A percentile compares a stretch with the other conserved stretches of the same genome.
phyloP scores from a whole-genome alignment of 345 rosid species.

The Sisymbrium altissimum region DNA sequence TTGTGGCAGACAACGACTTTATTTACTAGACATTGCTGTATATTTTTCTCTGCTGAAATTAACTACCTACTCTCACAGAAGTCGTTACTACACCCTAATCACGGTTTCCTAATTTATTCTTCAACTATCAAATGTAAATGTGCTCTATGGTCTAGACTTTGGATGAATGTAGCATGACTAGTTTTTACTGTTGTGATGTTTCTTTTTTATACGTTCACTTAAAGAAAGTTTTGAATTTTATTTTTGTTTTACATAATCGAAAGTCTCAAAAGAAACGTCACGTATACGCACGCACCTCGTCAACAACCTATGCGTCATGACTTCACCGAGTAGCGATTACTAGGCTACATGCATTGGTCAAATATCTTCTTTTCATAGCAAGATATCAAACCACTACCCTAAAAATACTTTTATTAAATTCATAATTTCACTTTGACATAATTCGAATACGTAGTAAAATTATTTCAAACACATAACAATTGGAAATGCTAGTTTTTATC shows the following conservation, averaged over 20 bases:
- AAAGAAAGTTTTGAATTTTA: not conserved
- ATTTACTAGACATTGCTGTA: conserved; percentile 13
- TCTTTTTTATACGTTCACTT: not conserved
- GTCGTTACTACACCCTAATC: conserved; percentile 24
- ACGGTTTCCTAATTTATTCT: conserved; percentile 12
- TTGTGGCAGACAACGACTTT: conserved; percentile 37
- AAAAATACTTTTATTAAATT: not conserved
- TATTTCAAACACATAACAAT: not conserved
- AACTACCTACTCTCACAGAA: conserved; percentile 15
- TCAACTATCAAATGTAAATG: not conserved
- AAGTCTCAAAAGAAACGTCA: not conserved
- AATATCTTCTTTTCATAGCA: not conserved
- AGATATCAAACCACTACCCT: not conserved
- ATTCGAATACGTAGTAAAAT: not conserved
- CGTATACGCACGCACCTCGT: not conserved
- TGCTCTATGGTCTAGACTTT: not conserved
- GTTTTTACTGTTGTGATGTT: not conserved
- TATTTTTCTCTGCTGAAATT: conserved; percentile 12
- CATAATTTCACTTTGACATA: not conserved
- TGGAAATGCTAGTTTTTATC: not conserved
- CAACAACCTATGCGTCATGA: not conserved
- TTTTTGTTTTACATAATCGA: not conserved
- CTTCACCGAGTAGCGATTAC: not conserved
- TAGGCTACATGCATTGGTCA: not conserved
- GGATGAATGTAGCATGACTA: not conserved